Base-by-base conservation (phyloP, 805 yeast genomes). In the Starmerella khaoyaiensis region DNA sequence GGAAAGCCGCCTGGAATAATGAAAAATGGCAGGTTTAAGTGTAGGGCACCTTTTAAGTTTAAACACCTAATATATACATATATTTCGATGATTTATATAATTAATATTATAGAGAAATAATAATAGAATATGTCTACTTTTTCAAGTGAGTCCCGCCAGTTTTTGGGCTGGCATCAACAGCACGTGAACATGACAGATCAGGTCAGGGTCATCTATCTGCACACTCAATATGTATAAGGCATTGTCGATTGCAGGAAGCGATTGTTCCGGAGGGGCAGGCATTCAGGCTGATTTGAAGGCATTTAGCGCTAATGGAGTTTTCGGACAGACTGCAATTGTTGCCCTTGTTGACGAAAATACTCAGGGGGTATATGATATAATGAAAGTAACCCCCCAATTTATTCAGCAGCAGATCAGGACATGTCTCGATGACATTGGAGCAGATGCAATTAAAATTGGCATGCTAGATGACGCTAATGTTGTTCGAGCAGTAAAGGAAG, bases 251-350 rank as follows among this genome's bases (percentile, higher is more conserved):
- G 52, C 50, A 1, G 93, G 93, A 0, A 76, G 87, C 0, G 94
- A 82, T 54, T 70, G 76, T 30, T 76, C 87, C 9, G 94, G 94
- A 2, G 94, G 94, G 3, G 94, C 94, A 2, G 94, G 94, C 3
- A 74, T 82, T 34, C 94, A 82, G 55, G 94, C 94, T 1, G 94
- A 82, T 54, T 54, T 82, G 26, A 83, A 83, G 58, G 74, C 94
- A 0, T 69, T 82, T 37, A 65, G 79, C 3, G 79, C 79, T 1
- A 80, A 78, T 49, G 71, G 72, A 12, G 82, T 82, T 35, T 79
- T 75, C 51, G 94, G 80, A 0, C 58, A 76, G 55, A 78, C 86
- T 0, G 77, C 84, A 49, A 73, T 80, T 31, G 70, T 84, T 7
- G 86, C 84, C 2, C 57, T 83, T 41, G 82, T 93, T 0, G 79